Base-by-base conservation (phyloP, 164 flowering plant genomes). In the Sedum album region DNA sequence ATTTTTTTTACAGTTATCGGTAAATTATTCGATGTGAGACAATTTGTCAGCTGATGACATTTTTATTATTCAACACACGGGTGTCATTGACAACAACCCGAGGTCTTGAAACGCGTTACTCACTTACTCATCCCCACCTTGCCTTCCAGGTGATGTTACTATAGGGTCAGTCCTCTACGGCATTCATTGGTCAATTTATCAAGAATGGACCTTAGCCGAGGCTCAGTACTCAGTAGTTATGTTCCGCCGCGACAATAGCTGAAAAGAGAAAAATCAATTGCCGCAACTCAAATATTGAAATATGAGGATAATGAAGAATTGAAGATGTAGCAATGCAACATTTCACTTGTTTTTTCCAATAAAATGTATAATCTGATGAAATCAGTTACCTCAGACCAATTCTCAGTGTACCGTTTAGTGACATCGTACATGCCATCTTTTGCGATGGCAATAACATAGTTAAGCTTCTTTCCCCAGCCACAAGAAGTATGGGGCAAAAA, bases 381-480 rank as follows among this genome's bases (percentile, higher is more conserved):
- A 28, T 57, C n/a, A 57, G 33, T 57, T 80, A 94, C 99, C 93
- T 94, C 97, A 73, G 78, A 89, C 99, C 99, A 94, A 72, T 90
- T 91, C 80, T 84, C 86, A 71, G 99, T 94, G 79, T 94, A 94
- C 48, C 97, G 99, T 73, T 87, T 90, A 36, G 99, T 88, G 72
- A 91, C 97, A 83, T 94, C 99, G 80, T 76, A 77, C 39, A 90
- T 88, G 66, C 99, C 97, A 83, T 91, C 96, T 81, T 79, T 88
- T 63, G 89, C 80, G 64, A 94, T 72, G 61, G 86, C 97, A 73
- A 94, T 82, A 44, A 79, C 82, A 68, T 94, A 94, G 76, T 72
- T 83, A 79, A 94, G 72, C 8, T 90, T 86, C 79, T 91, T 94
- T 0, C 76, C 71, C 97, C 97, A 94, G 63, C 97, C 90, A 73